Base-by-base conservation (phyloP, 129 eudicot genomes). In the carrot (Daucus carota) region DNA sequence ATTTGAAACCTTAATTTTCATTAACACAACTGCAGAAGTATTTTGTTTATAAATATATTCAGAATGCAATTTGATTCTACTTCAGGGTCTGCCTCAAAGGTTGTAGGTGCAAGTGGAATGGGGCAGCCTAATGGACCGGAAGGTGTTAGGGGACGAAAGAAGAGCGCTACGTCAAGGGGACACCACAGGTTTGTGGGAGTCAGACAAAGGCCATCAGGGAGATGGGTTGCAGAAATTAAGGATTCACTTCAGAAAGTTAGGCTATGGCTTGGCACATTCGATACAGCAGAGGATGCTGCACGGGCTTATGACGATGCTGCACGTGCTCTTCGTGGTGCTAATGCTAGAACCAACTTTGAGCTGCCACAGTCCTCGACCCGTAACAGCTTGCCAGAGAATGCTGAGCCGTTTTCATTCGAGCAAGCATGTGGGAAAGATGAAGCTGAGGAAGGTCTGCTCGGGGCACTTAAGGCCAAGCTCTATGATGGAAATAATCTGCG, bases 161-260 rank as follows among this genome's bases (percentile, higher is more conserved):
- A 83, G 41, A 48, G 81, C 14, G 65, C 80, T 12, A 76, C 79
- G 5, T 75, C 86, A 0, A 59, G 86, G 45, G 86, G 86, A 34
- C 86, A 79, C 78, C 76, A 60, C 43, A 60, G 76, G 47, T 81
- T 76, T 41, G 78, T 81, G 0, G 85, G 85, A 7, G 85, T 81
- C 40, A 76, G 85, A 36, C 85, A 81, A 47, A 76, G 85, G 71
- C 85, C 81, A 14, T 81, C 85, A 4, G 85, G 85, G 57, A 77
- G 81, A 63, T 81, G 85, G 85, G 81, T 81, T 36, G 85, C 85
- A 1, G 85, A 81, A 59, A 81, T 81, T 33, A 81, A 81, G 75
- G 85, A 81, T n/a, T 81, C 85, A 6, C 48, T 73, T 16, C 78
- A 81, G 24, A 81, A 81, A 29, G 85, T 81, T 26, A 72, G 81